A percentile compares a stretch with the other conserved stretches of the same genome.
phyloP scores from a whole-genome alignment of 495 filamentous ascomycete species.

The Podospora conica region DNA sequence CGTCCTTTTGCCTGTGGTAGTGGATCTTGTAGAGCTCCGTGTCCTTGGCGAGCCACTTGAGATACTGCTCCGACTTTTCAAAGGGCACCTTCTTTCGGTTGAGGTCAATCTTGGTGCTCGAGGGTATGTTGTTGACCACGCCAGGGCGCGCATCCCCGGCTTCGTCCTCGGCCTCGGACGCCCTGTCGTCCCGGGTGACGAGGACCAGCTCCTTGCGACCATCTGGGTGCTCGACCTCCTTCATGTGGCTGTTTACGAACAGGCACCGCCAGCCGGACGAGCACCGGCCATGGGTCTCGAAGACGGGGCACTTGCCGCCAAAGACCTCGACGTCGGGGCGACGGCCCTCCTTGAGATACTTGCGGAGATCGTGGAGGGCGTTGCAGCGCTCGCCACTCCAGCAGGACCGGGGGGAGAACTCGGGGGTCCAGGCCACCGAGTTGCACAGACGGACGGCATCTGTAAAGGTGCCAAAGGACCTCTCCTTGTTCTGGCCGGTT shows the following conservation, averaged over 20 bases:
- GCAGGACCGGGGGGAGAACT: constrained; percentile 71
- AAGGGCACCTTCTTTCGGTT: constrained; percentile 58
- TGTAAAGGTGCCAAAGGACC: constrained; percentile 74
- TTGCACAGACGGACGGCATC: constrained; percentile 76
- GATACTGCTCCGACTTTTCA: constrained; percentile 67
- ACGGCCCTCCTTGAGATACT: constrained; percentile 78
- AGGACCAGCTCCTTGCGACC: constrained; percentile 77
- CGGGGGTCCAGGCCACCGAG: constrained; percentile 55
- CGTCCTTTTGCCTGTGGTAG: constrained; percentile 39
- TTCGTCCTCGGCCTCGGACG: constrained; percentile 9
- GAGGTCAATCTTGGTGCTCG: constrained; percentile 60
- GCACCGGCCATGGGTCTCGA: constrained; percentile 68
- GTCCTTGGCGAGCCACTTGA: constrained; percentile 64
- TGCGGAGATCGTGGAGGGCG: constrained; percentile 72
- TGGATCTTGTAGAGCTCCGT: constrained; percentile 48
- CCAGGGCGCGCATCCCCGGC: constrained; percentile 40
- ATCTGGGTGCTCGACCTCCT: constrained; percentile 65
- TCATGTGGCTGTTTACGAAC: constrained; percentile 73
- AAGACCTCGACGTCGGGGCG: constrained; percentile 71
- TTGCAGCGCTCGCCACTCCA: constrained; percentile 71
- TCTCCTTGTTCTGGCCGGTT: constrained; percentile 74
- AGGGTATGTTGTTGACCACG: constrained; percentile 65
- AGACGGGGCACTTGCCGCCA: constrained; percentile 71
- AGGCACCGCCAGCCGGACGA: constrained; percentile 87
- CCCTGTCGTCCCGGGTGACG: constrained; percentile 31